Base-by-base conservation (phyloP, 495 filamentous ascomycete genomes). In the Cenococcum geophilum region DNA sequence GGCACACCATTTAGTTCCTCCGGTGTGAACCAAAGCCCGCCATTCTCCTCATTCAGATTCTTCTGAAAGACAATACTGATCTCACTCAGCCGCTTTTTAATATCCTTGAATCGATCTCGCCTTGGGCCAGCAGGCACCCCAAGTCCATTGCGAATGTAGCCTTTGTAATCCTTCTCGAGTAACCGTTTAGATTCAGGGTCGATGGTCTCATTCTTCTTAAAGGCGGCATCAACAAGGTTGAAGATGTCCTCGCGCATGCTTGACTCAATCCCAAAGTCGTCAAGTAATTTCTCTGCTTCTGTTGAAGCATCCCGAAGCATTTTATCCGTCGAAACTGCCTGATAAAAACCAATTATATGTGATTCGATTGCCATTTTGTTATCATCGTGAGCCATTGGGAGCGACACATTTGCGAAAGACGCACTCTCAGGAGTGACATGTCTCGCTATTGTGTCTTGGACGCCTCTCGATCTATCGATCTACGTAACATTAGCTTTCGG, bases 371-470 rank as follows among this genome's bases (percentile, higher is more conserved):
- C 66, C 63, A 74, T 72, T 36, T 68, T 63, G 62, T 80, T 78
- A 59, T 80, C 78, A 48, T 75, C 73, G n/a, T 65, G 69, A 10
- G 76, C 78, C 59, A 79, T 69, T 18, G 74, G 76, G 25, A 78
- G 67, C 4, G 78, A 6, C 16, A 75, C 73, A 57, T 75, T 76
- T 20, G 68, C 55, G 68, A 80, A 80, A 32, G 68, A 64, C 3
- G 77, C 77, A 32, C 78, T 78, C 16, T 83, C 80, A 21, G 80
- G 78, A 57, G 77, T 83, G 60, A 96, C 77, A 35, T 83, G 79
- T 57, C 78, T 78, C 22, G 87, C 91, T 34, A 96, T 78, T 57
- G 79, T 79, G 75, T 97, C 89, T 59, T 93, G 83, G 36, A 93
- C 70, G 11, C 75, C 74, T 51, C 86, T 85, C 16, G 86, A 88